Conservation (phyloP, 1,284 basidiomycete species). For the Puccinia triticina region DNA sequence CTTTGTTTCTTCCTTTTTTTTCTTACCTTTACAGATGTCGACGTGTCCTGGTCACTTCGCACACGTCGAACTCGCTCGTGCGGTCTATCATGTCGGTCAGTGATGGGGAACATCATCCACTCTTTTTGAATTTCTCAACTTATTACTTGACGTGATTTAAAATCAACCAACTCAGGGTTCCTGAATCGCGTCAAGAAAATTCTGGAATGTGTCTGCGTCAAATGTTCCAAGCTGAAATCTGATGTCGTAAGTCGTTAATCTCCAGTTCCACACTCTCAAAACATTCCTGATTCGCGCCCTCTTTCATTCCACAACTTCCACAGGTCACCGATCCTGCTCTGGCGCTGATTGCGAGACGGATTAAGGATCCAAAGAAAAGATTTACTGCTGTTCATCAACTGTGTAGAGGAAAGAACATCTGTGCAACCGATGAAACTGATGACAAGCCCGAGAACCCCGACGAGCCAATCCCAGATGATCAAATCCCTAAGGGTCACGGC, state of each 20-base stretch:
- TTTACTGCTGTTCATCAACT: slow-evolving; percentile 82
- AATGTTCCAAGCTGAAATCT: slow-evolving; percentile 96
- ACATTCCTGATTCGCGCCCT: slow-evolving; percentile 55
- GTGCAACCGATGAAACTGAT: slow-evolving; percentile 74
- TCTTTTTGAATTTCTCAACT: not conserved
- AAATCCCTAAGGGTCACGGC: slow-evolving; percentile 76
- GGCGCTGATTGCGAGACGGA: slow-evolving; percentile 77
- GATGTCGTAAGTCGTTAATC: slow-evolving; percentile 78
- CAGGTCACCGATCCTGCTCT: slow-evolving; percentile 79
- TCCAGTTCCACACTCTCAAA: no score
- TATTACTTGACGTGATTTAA: slow-evolving; percentile 12
- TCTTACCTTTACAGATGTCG: slow-evolving; percentile 53
- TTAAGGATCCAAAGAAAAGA: slow-evolving; percentile 83
- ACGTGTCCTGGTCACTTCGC: slow-evolving; percentile 90
- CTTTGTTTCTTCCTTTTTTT: slow-evolving; percentile 4
- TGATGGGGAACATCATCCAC: slow-evolving; percentile 6
- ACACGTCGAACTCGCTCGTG: slow-evolving; percentile 93
- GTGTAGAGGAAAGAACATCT: slow-evolving; percentile 81
- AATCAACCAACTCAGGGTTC: slow-evolving; percentile 71
- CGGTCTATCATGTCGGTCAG: slow-evolving; percentile 93
- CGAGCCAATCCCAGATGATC: slow-evolving; percentile 73
- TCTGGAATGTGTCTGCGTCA: slow-evolving; percentile 95
- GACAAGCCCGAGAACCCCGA: slow-evolving; percentile 66
- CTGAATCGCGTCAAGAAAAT: slow-evolving; percentile 99
- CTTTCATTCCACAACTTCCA: slow-evolving; percentile 54